These are phyloP conservation scores for Yamadazyma laniorum DNA, from an alignment of 805 yeast genomes.

Conservation along the genomic window DNA sequence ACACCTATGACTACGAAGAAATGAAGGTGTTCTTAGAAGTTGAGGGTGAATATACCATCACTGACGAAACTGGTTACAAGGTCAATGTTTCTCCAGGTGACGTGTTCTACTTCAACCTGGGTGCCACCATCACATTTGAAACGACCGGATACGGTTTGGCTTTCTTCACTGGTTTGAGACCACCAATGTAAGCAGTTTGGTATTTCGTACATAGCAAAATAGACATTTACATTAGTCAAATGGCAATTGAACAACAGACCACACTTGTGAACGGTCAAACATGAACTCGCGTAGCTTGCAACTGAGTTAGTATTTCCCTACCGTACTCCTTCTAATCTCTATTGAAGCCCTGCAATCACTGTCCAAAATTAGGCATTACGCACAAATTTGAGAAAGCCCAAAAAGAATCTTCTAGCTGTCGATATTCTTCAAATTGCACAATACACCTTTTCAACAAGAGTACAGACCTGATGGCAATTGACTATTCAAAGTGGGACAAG, in stretches of 20 bases:
- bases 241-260: no score
- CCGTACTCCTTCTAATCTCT: no score
- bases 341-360: no score
- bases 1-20: conserved; percentile 62
- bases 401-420: no score
- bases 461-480: conserved; percentile 93
- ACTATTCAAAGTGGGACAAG: conserved; percentile 97
- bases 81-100: conserved; percentile 63
- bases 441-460: no score
- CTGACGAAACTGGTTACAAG: conserved; percentile 62
- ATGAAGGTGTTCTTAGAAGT: conserved; percentile 68
- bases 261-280: no score
- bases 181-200: conserved; percentile 20
- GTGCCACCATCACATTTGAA: conserved; percentile 58
- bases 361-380: no score
- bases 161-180: conserved; percentile 60
- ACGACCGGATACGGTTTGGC: conserved; percentile 67
- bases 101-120: conserved; percentile 64
- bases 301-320: no score
- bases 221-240: no score
- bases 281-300: no score
- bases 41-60: conserved; percentile 59
- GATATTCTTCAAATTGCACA: background rate
- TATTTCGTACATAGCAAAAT: no score
- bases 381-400: no score